phyloP scores from a whole-genome alignment of 441 rosid species.

The Populus hybrid region DNA sequence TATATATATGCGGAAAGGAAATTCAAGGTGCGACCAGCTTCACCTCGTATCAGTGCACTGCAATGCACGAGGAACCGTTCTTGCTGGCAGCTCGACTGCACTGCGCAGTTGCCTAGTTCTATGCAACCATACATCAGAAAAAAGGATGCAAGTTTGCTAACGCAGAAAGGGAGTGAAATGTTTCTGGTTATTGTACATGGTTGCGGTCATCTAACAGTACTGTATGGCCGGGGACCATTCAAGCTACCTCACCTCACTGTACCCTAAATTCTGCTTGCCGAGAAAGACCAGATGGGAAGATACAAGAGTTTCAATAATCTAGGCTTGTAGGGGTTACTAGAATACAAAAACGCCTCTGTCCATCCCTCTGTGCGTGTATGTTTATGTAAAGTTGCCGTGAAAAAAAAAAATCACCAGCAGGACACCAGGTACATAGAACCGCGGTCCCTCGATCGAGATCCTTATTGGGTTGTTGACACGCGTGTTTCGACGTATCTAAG shows the following conservation, averaged over 20 bases:
- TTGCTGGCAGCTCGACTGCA: not conserved
- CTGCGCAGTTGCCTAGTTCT: not conserved
- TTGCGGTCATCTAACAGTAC: not conserved
- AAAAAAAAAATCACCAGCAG: not conserved
- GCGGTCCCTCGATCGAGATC: not conserved
- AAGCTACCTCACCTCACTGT: not conserved
- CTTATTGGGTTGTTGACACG: not conserved
- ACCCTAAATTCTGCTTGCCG: not conserved
- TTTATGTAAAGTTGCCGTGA: not conserved
- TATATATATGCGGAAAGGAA: not conserved
- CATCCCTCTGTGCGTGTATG: not conserved
- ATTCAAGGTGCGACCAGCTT: not conserved
- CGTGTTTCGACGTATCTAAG: slow-evolving; percentile 21
- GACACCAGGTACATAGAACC: not conserved
- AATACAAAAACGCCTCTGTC: slow-evolving; percentile 12
- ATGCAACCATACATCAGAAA: not conserved
- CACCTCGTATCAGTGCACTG: not conserved
- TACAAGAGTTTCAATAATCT: slow-evolving; percentile 9
- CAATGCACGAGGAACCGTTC: not conserved
- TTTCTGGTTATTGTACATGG: not conserved
- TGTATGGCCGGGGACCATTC: slow-evolving; percentile 30
- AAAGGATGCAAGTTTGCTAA: not conserved
- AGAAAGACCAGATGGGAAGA: slow-evolving; percentile 5
- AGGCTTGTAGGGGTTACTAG: slow-evolving; percentile 6
- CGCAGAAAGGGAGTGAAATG: not conserved